Evolutionary conservation across 306 rosid genomes (phyloP), one percentile per base, ranked within the genome.

Genomic region (Vigna angularis): DNA sequence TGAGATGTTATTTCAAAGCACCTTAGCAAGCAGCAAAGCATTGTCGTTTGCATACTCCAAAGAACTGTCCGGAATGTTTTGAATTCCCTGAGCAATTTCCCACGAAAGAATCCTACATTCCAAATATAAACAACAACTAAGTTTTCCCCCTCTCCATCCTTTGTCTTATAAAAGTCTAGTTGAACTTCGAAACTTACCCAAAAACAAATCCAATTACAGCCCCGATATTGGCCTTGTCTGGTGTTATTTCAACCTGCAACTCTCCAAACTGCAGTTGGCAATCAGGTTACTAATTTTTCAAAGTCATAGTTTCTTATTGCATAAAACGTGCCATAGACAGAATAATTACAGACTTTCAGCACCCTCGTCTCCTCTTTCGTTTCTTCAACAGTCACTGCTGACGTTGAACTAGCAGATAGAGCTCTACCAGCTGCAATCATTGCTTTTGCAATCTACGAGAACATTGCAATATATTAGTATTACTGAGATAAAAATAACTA

Each of bases 11-110:
- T 69, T 69, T 71, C 73, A 52, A 48, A 81, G 79, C 84, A 94
- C 98, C 98, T 92, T 94, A 32, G 93, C 95, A 53, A 95, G 90
- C 84, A 77, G 65, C 84, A 92, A 75, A 49, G 98, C 98, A 81
- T 91, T 95, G 81, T 91, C 92, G 85, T 95, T 92, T 42, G 98
- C 97, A 57, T 92, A 94, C 84, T 92, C 83, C 85, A 92, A 66
- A 44, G 92, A 87, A 72, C 86, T 86, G 75, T 89, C 98, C 5
- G 91, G 97, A 81, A 75, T 87, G 86, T 78, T 86, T 74, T 89
- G 95, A 83, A 94, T 32, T 30, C 97, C 97, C 82, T 89, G 97
- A 77, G 89, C 93, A 79, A 92, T 75, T 83, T 88, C 73, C 97
- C 95, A 94, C 59, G 97, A 88, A 82, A 94, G 91, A 76, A 94